These are phyloP conservation scores for Gloeopeniophorella convolvens DNA, from an alignment of 768 basidiomycete species.

Conservation along the genomic window DNA sequence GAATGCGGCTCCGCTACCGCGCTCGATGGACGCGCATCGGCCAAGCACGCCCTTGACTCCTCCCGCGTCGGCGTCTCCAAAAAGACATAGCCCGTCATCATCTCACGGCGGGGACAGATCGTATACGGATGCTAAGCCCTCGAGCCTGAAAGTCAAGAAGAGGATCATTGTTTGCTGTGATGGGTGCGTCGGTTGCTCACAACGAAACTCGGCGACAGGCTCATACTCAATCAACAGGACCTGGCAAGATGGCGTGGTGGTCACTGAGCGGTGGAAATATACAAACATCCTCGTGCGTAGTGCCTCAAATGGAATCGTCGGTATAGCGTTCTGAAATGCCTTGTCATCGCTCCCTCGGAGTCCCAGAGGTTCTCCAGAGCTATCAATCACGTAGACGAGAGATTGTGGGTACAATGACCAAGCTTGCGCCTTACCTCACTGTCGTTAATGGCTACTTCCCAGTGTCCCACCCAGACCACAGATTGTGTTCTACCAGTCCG, in stretches of 20 bases:
- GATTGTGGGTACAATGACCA: constrained; percentile 21
- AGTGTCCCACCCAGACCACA: constrained; percentile 27
- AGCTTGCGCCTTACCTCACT: background rate
- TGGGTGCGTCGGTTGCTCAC: constrained; percentile 40
- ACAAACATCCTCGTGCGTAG: constrained; percentile 28
- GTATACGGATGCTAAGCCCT: constrained; percentile 1
- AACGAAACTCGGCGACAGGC: background rate
- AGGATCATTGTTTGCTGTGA: constrained; percentile 71
- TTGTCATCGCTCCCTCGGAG: background rate
- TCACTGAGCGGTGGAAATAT: constrained; percentile 27
- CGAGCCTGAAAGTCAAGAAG: constrained; percentile 5
- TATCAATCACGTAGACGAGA: constrained; percentile 28
- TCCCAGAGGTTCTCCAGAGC: constrained; percentile 27
- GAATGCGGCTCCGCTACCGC: too few relatives aligned
- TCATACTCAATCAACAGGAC: constrained; percentile 37
- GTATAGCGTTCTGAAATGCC: background rate
- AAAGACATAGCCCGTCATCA: background rate
- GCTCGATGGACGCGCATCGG: background rate
- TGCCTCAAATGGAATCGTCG: background rate
- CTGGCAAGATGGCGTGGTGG: constrained; percentile 55
- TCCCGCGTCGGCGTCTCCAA: background rate
- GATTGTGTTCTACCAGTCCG: constrained; percentile 30
- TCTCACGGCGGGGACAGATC: constrained; percentile 6
- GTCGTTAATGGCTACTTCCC: background rate
- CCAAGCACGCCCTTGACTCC: too few relatives aligned